A percentile compares a stretch with the other conserved stretches of the same genome.
These are phyloP conservation scores for Pyrenophora teres DNA, from an alignment of 2,329 filamentous ascomycete genomes.

Conservation along the genomic window DNA sequence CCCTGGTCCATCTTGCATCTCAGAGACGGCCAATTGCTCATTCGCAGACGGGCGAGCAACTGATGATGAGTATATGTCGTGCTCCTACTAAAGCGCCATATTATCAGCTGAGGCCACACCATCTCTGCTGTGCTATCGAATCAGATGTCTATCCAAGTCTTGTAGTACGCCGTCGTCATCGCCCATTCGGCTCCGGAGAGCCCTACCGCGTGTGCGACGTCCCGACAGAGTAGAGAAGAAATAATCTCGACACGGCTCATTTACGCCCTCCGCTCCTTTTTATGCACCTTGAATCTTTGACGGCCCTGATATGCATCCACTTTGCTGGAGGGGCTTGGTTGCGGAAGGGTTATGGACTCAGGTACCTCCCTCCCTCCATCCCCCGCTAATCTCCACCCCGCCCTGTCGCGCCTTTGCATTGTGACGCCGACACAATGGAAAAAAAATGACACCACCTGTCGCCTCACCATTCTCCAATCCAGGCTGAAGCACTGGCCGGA, in stretches of 20 bases:
- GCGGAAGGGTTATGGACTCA: conserved; percentile 3
- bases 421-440: background rate
- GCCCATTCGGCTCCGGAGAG: conserved; percentile 18
- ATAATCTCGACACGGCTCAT: background rate
- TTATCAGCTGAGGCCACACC: background rate
- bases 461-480: background rate
- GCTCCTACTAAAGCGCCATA: conserved; percentile 14
- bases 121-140: conserved; percentile 8
- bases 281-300: conserved; percentile 21
- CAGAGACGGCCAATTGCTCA: conserved; percentile 10
- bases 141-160: conserved; percentile 11
- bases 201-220: conserved; percentile 25
- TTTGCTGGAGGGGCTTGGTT: conserved; percentile 11
- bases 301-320: conserved; percentile 21
- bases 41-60: conserved; percentile 2
- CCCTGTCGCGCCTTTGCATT: conserved; percentile 15
- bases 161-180: conserved; percentile 14
- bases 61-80: conserved; percentile 2
- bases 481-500: background rate
- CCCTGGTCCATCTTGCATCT: conserved; percentile 6
- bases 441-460: background rate
- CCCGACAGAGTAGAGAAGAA: conserved; percentile 16
- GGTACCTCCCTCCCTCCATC: conserved; percentile 8
- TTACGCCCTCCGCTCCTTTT: conserved; percentile 13
- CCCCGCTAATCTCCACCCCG: conserved; percentile 27